Conservation (phyloP, 148 eudicot species). For the Nepenthes mirabilis region DNA sequence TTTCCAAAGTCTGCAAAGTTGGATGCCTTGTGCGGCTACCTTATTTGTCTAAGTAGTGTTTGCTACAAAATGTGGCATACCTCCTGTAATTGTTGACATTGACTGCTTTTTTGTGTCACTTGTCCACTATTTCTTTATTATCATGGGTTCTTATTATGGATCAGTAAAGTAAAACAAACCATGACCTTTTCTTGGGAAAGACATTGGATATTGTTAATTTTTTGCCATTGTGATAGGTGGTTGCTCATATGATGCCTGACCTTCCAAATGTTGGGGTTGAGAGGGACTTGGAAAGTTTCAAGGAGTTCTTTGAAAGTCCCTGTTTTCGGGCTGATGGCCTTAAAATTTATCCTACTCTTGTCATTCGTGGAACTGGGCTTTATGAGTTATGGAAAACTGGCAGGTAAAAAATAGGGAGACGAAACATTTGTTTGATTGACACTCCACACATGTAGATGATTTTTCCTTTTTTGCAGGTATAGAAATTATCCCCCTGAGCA, state of each 20-base stretch:
- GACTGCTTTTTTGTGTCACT: too few species aligned
- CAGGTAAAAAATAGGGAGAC: slow-evolving; percentile 30
- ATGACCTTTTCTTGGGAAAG: not conserved
- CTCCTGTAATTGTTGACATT: too few species aligned
- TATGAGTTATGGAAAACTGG: slow-evolving; percentile 99
- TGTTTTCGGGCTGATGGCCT: slow-evolving; percentile 92
- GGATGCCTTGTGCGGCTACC: too few species aligned
- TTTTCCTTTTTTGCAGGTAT: slow-evolving; percentile 42
- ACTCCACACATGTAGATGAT: slow-evolving; percentile 2
- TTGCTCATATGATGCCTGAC: slow-evolving; percentile 99
- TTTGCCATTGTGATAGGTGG: slow-evolving; percentile 47
- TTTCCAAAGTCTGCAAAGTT: too few species aligned
- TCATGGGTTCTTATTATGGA: too few species aligned
- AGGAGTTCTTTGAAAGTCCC: slow-evolving; percentile 98
- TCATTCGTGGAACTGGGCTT: slow-evolving; percentile 99
- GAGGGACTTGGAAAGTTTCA: slow-evolving; percentile 93
- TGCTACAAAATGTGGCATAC: too few species aligned
- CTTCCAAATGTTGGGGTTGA: slow-evolving; percentile 99
- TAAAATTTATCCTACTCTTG: slow-evolving; percentile 98
- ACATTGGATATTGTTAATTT: not conserved
- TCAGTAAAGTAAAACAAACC: too few species aligned
- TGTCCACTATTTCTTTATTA: too few species aligned
- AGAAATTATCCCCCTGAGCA: slow-evolving; percentile 99
- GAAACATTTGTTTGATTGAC: not conserved
- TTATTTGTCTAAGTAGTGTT: too few species aligned